Evolutionary conservation across 2,329 filamentous ascomycete species (phyloP).

Genomic region (Diaporthe citri): DNA sequence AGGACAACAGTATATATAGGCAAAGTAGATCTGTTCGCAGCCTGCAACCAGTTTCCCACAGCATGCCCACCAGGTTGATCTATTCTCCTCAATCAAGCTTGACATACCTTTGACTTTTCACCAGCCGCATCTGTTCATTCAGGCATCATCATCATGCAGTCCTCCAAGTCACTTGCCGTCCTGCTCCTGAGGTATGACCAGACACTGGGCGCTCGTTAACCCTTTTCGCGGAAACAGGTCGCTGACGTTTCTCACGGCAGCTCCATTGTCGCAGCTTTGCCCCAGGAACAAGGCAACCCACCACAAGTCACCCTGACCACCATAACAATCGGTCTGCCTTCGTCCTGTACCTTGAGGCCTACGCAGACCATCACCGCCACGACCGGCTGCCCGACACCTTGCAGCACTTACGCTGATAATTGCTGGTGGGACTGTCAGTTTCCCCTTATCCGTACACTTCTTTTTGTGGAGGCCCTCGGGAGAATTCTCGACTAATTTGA

Average conservation of each 20-base stretch:
- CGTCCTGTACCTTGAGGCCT: conserved; percentile 26
- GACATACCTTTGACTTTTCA: neutral
- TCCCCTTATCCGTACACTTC: neutral
- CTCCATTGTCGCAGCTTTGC: neutral
- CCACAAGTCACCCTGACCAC: neutral
- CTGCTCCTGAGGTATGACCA: conserved; percentile 3
- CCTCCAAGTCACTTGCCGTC: neutral
- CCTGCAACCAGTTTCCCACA: neutral
- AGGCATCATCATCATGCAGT: conserved; percentile 2
- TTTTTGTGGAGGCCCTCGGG: neutral
- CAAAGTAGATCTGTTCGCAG: neutral
- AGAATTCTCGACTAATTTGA: neutral
- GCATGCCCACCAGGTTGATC: neutral
- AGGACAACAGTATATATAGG: neutral
- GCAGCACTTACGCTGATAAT: conserved; percentile 13
- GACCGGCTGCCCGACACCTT: conserved; percentile 28
- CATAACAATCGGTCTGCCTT: neutral
- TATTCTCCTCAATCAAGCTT: neutral
- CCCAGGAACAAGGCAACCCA: neutral
- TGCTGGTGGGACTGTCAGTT: conserved; percentile 23
- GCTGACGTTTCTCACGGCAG: neutral
- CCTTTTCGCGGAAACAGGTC: too few relatives aligned
- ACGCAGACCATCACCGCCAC: conserved; percentile 35
- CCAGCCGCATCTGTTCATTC: neutral
- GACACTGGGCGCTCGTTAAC: too few relatives aligned